A percentile compares a stretch with the other conserved stretches of the same genome.
phyloP scores from a whole-genome alignment of 176 grass and related monocot genomes.

The Hsuehochloa calcarea region DNA sequence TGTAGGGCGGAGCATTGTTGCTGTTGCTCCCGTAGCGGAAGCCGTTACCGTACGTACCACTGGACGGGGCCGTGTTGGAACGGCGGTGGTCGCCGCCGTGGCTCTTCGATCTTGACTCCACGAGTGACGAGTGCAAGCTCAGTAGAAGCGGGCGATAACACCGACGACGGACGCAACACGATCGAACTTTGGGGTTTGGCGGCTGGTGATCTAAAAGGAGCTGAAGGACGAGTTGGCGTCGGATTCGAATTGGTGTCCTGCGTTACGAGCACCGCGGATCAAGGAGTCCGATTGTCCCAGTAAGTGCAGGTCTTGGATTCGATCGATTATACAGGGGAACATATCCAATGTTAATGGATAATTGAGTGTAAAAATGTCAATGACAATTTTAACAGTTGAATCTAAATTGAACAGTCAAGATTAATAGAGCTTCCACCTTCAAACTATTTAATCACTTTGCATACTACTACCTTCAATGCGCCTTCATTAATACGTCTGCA shows the following conservation, averaged over 20 bases:
- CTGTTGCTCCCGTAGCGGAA: background rate
- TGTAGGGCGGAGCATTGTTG: background rate
- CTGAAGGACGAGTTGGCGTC: background rate
- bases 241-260: background rate
- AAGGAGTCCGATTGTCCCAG: background rate
- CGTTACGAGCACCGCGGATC: background rate
- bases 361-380: too few relatives aligned
- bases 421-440: too few relatives aligned
- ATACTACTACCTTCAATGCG: too few relatives aligned
- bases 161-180: background rate
- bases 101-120: constrained; percentile 1
- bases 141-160: background rate
- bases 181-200: background rate
- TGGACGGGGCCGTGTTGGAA: background rate
- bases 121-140: background rate
- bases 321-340: too few relatives aligned
- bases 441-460: too few relatives aligned
- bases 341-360: too few relatives aligned
- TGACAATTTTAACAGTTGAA: too few relatives aligned
- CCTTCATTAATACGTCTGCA: too few relatives aligned
- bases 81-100: background rate
- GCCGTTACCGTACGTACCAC: background rate
- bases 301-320: background rate
- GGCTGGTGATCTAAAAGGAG: background rate
- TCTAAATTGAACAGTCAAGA: too few relatives aligned